Evolutionary conservation across 768 basidiomycete genomes (phyloP).

Genomic region (Lentinula boryana): DNA sequence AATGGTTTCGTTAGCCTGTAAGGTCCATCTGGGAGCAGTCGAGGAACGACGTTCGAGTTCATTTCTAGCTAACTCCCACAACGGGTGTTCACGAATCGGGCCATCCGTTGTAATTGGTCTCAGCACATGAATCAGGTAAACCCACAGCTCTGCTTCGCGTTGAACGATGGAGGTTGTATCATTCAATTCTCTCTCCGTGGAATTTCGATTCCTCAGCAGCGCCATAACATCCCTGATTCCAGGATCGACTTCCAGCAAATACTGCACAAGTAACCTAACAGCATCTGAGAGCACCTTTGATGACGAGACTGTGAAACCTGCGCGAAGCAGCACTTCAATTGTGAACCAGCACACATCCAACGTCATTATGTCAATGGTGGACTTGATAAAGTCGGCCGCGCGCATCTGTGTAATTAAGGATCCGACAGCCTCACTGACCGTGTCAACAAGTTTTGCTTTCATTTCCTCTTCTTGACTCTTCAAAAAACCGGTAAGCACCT

Average conservation of each 20-base stretch:
- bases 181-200: background rate
- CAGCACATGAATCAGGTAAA: conserved; percentile 41
- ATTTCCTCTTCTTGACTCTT: conserved; percentile 24
- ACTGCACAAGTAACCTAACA: background rate
- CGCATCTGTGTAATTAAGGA: conserved; percentile 33
- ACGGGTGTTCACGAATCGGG: conserved; percentile 7
- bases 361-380: conserved; percentile 29
- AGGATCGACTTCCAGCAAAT: background rate
- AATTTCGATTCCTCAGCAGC: background rate
- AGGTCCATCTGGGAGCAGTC: conserved; percentile 19
- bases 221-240: conserved; percentile 4
- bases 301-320: background rate
- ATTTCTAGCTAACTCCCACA: conserved; percentile 41
- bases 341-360: conserved; percentile 57
- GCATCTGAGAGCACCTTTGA: background rate
- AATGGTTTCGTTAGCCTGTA: conserved; percentile 55
- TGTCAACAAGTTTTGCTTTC: conserved; percentile 16
- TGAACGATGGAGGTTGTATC: conserved; percentile 10
- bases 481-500: conserved; percentile 41
- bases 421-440: conserved; percentile 30
- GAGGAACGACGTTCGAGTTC: conserved; percentile 20
- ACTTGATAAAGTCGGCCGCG: conserved; percentile 23
- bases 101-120: background rate
- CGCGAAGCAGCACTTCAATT: conserved; percentile 44
- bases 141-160: conserved; percentile 43